Percentiles rank a stretch among this genome's conserved stretches.
Conservation (phyloP, 2,329 filamentous ascomycete genomes). For the Lojkania enalia region DNA sequence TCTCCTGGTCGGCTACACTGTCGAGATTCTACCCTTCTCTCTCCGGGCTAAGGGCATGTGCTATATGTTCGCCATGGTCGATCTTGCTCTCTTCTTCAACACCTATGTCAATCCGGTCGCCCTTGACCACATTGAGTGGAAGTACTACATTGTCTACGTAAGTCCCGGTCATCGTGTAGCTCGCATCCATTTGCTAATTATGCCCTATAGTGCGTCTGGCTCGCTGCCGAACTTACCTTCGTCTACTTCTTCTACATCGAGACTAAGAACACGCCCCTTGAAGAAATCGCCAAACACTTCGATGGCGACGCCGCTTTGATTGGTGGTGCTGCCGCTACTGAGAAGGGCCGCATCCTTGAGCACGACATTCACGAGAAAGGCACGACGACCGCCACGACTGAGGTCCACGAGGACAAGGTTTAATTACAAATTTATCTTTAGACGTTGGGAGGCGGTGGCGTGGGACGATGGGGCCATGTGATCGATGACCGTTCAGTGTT, state of each 20-base stretch:
- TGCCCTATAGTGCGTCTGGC: conserved; percentile 28
- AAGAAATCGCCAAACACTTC: conserved; percentile 29
- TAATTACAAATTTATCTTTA: background rate
- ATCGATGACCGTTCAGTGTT: no score
- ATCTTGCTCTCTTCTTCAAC: conserved; percentile 62
- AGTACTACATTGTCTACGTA: conserved; percentile 40
- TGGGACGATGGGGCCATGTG: no score
- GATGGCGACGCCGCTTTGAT: conserved; percentile 44
- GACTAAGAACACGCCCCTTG: conserved; percentile 28
- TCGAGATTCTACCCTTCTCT: conserved; percentile 53
- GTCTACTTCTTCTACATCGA: conserved; percentile 36
- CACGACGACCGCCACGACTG: conserved; percentile 7
- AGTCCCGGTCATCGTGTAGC: background rate
- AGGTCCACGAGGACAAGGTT: conserved; percentile 18
- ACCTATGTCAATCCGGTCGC: conserved; percentile 58
- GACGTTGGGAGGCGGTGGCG: no score
- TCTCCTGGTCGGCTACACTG: conserved; percentile 56
- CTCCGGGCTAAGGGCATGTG: conserved; percentile 54
- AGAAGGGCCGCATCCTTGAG: conserved; percentile 33
- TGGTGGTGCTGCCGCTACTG: conserved; percentile 40
- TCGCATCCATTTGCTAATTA: conserved; percentile 9
- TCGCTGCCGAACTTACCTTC: conserved; percentile 35
- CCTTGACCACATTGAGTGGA: conserved; percentile 33
- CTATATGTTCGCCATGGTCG: conserved; percentile 60
- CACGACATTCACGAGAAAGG: conserved; percentile 24